Conservation (phyloP, 768 basidiomycete species). For the Plicaturopsis crispa region DNA sequence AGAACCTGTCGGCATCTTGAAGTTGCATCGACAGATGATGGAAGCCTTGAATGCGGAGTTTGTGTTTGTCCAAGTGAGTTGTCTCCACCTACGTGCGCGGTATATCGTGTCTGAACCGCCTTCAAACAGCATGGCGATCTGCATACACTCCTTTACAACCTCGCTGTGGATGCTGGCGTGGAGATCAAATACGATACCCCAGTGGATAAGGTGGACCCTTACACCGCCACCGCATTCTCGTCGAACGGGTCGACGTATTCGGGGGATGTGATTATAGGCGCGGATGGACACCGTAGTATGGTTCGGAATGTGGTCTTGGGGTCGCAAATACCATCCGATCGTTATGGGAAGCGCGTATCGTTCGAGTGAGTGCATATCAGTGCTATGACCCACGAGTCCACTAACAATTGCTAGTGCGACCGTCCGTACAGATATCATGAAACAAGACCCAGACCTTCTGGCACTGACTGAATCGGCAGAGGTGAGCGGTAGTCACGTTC, state of each 20-base stretch:
- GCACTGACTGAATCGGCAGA: no score
- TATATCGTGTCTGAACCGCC: conserved; percentile 1
- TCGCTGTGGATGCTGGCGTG: conserved; percentile 41
- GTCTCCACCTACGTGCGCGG: background rate
- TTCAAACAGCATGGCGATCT: conserved; percentile 44
- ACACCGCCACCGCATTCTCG: conserved; percentile 26
- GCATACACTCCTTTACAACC: conserved; percentile 35
- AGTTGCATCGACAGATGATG: conserved; percentile 40
- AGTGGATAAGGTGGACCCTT: conserved; percentile 23
- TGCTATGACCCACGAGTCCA: no score
- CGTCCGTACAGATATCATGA: background rate
- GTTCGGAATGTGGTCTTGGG: conserved; percentile 28
- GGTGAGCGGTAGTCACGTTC: no score
- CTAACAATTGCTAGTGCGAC: no score
- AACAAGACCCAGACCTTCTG: background rate
- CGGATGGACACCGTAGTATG: conserved; percentile 47
- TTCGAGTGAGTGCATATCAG: no score
- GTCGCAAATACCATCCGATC: no score
- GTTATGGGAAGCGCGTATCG: no score
- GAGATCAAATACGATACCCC: conserved; percentile 32
- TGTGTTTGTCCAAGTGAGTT: conserved; percentile 35
- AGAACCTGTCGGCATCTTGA: conserved; percentile 33
- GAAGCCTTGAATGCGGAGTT: conserved; percentile 41
- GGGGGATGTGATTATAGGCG: conserved; percentile 52
- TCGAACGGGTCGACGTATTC: conserved; percentile 33